Evolutionary conservation across 257 asterid species (phyloP), one percentile per base, ranked within the genome.

Genomic region (Solanum chilense): DNA sequence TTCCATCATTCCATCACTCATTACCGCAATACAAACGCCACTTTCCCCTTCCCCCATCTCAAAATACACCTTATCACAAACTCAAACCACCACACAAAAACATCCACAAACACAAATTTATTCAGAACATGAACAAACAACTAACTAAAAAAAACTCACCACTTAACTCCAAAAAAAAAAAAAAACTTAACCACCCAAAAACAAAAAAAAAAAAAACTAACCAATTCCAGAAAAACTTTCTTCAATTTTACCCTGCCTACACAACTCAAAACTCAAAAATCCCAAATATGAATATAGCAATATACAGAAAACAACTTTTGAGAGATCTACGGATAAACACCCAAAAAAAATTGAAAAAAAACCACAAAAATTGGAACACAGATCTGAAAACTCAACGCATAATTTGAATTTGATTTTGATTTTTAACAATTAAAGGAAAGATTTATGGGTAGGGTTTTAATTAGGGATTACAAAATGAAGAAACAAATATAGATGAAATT

Each of bases 381-480:
- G 98, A 96, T 94, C 98, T 94, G 90, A 87, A 85, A 84, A 82
- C 52, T 42, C 5, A 73, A 20, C 33, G 3, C 56, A 71, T 16
- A 33, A 70, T 31, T 37, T 12, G 33, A 74, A 21, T 74, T 18
- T 71, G 39, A 18, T 39, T 74, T 37, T 39, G 14, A 23, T 37
- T 74, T 76, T 77, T 6, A 58, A 70, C 31, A n/a, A 62, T 62
- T 35, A 69, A 85, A 78, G 82, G 47, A 64, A 82, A 80, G 35
- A 75, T 77, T 33, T 62, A 49, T 27, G 82, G 84, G 73, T 92
- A 91, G 96, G 94, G 97, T 93, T 89, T 93, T 31, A 56, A 60
- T 45, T 49, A 45, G 52, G 42, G 68, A 68, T 42, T n/a, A 27
- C 45, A 85, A 39, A 39, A 70, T 68, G 42, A 82, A 82, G 64